Base-by-base conservation (phyloP, 139 green algal genomes). In the Closterium sp. region DNA sequence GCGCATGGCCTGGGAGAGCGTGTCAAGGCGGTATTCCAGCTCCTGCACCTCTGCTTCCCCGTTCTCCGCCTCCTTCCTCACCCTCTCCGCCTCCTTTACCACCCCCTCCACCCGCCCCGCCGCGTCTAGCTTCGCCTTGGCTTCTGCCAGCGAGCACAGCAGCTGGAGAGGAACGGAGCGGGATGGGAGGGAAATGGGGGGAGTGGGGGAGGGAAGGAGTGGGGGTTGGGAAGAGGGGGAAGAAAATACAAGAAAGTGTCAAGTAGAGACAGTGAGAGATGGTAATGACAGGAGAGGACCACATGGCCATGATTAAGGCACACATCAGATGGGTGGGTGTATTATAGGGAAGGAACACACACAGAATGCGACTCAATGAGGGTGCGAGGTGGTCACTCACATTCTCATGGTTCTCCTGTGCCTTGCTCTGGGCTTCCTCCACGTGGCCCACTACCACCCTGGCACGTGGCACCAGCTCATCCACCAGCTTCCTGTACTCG, bases 21-120 rank as follows among this genome's bases (percentile, higher is more conserved):
- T 87, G 31, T 94, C 91, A 0, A 95, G 87, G 9, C 73, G 92
- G 31, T 84, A 90, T 34, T 95, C 92, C 85, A 88, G 45, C 38
- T 45, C 38, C 38, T 45, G 38, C 38, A 45, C 38, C 38, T 45
- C 38, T 6, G 32, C 32, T 38, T 9, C 38, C 38, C 38, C 38
- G 24, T 89, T 86, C 86, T 92, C 50, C 31, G 88, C 85, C 2
- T 45, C 32, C 32, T 38, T 38, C 32, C 32, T 27, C 89, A 94
- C 32, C 4, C 32, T 38, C 4, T 4, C 32, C 32, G 4, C 32
- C 32, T 38, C 32, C 32, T 90, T 88, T 34, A 89, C 88, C 4
- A 89, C 2, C 7, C 2, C 34, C 62, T 92, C 88, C 88, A 94
- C 22, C 34, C 87, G 34, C 9, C 24, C 24, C 28, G 28, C 34